Percentiles rank a stretch among this genome's conserved stretches.
Conservation (phyloP, 2,329 filamentous ascomycete species). For the Pestalotiopsis sp. region DNA sequence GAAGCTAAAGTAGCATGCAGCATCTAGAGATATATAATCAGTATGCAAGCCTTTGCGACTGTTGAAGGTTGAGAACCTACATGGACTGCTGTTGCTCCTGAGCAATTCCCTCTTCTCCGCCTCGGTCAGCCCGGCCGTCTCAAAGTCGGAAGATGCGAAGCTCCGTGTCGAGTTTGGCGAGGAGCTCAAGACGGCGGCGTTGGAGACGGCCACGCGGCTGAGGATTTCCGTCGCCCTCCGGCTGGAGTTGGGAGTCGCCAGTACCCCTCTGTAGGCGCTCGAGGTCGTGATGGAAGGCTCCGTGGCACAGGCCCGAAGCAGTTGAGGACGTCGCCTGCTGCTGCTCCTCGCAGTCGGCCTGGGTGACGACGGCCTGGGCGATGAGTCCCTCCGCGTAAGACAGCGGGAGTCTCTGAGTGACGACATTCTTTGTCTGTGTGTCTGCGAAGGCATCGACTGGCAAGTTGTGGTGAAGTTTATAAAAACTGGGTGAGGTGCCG, state of each 20-base stretch:
- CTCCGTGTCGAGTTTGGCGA: slow-evolving; percentile 37
- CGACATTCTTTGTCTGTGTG: slow-evolving; percentile 33
- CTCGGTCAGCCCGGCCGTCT: slow-evolving; percentile 22
- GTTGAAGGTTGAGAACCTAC: slow-evolving; percentile 20
- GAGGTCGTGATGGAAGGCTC: slow-evolving; percentile 61
- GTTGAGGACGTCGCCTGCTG: slow-evolving; percentile 50
- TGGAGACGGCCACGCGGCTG: slow-evolving; percentile 54
- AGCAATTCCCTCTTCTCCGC: slow-evolving; percentile 19
- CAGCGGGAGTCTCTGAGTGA: slow-evolving; percentile 37
- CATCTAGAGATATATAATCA: slow-evolving; percentile 26
- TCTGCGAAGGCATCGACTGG: background rate
- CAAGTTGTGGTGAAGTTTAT: background rate
- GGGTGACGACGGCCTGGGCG: slow-evolving; percentile 44
- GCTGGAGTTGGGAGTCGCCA: slow-evolving; percentile 50
- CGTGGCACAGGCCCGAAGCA: slow-evolving; percentile 57
- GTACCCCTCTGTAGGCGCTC: slow-evolving; percentile 53
- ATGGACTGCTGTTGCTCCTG: slow-evolving; percentile 19
- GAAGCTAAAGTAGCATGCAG: slow-evolving; percentile 71
- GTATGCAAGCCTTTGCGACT: background rate
- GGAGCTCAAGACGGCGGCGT: slow-evolving; percentile 32
- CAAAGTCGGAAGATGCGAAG: slow-evolving; percentile 34
- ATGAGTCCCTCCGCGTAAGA: slow-evolving; percentile 41
- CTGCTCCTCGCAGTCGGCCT: slow-evolving; percentile 31
- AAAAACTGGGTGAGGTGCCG: background rate
- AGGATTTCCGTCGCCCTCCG: slow-evolving; percentile 58